Conservation (phyloP, 169 alveolate genomes). For the Plasmodium chabaudi region DNA sequence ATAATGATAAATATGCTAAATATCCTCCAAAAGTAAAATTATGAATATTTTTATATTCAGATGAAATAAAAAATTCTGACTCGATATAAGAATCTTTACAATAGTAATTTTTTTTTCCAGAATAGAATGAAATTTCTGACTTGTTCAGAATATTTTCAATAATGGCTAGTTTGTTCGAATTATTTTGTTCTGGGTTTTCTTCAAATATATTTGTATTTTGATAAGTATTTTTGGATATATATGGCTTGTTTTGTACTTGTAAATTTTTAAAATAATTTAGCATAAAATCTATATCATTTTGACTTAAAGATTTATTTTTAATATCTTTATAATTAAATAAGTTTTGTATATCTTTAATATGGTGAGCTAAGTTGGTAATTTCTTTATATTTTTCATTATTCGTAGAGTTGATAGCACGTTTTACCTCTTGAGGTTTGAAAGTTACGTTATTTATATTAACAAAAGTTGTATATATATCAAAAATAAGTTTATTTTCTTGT, state of each 20-base stretch:
- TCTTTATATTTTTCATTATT: conserved; percentile 31
- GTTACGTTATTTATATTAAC: conserved; percentile 52
- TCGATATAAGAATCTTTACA: conserved; percentile 58
- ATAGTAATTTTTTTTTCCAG: conserved; percentile 22
- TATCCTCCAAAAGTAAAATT: conserved; percentile 71
- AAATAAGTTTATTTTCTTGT: conserved; percentile 44
- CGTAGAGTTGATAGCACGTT: conserved; percentile 6
- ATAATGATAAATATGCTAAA: conserved; percentile 54
- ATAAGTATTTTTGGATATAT: conserved; percentile 9
- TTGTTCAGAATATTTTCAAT: conserved; percentile 19
- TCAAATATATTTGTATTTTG: conserved; percentile 34
- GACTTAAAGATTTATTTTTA: conserved; percentile 21
- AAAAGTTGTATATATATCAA: conserved; percentile 71
- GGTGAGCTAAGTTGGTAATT: conserved; percentile 17
- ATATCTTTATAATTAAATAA: conserved; percentile 65
- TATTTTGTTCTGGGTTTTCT: neutral
- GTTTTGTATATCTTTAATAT: conserved; percentile 48
- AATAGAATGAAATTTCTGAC: conserved; percentile 21
- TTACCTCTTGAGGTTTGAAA: conserved; percentile 56
- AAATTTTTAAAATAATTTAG: conserved; percentile 40
- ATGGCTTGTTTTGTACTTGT: neutral
- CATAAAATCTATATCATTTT: conserved; percentile 35
- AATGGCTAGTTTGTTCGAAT: conserved; percentile 14
- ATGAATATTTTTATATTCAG: conserved; percentile 66
- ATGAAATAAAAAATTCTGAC: conserved; percentile 49